Percentiles rank a stretch among this genome's conserved stretches.
Evolutionary conservation across 768 basidiomycete genomes (phyloP).

Genomic region (Porphyrellus cyaneotinctus): DNA sequence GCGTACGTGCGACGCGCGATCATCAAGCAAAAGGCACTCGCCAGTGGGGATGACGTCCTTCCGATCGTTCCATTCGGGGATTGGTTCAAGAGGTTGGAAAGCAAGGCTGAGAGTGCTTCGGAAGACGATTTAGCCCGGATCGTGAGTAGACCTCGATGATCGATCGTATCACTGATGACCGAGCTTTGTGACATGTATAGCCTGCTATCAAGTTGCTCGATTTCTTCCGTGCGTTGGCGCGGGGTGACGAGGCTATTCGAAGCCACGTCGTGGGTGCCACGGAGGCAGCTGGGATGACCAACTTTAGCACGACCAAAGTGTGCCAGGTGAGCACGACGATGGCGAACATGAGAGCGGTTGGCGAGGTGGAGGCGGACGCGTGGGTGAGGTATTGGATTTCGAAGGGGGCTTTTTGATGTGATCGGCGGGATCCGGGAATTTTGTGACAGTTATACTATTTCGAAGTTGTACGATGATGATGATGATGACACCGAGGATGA

Average conservation of each 20-base stretch:
- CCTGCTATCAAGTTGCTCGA: constrained; percentile 35
- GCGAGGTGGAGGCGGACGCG: constrained; percentile 19
- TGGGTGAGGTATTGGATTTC: constrained; percentile 27
- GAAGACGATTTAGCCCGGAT: constrained; percentile 29
- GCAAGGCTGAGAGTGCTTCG: constrained; percentile 13
- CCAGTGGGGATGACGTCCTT: constrained; percentile 8
- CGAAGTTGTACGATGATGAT: too few relatives aligned
- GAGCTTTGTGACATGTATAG: constrained; percentile 14
- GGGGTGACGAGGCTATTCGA: constrained; percentile 13
- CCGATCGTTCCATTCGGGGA: constrained; percentile 33
- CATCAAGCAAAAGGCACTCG: constrained; percentile 6
- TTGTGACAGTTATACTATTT: too few relatives aligned
- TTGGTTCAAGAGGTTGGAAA: constrained; percentile 33
- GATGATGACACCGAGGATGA: too few relatives aligned
- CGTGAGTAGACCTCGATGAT: constrained; percentile 19
- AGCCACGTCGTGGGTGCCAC: neutral
- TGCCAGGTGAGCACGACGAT: constrained; percentile 19
- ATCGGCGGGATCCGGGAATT: too few relatives aligned
- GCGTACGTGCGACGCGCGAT: constrained; percentile 17
- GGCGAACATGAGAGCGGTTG: constrained; percentile 25
- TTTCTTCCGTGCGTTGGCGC: constrained; percentile 28
- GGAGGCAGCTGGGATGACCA: constrained; percentile 22
- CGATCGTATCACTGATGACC: neutral
- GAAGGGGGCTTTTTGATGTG: constrained; percentile 16
- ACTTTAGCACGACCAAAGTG: constrained; percentile 15